Evolutionary conservation across 2,329 filamentous ascomycete species (phyloP).

Genomic region (Pseudopyrenochaeta lycopersici): DNA sequence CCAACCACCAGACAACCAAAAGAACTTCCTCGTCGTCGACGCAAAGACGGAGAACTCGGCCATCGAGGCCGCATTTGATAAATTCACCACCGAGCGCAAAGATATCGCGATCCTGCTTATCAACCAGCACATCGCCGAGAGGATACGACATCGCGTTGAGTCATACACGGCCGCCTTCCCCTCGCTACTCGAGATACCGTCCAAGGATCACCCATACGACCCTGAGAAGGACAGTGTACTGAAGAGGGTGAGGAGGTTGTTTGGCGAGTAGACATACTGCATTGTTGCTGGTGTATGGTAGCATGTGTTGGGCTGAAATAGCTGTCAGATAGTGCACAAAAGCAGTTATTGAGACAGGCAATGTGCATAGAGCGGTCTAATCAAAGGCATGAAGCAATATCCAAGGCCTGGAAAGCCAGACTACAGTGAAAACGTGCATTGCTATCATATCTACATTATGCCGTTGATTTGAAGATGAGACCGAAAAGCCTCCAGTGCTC

Average conservation of each 20-base stretch:
- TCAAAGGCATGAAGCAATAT: slow-evolving; percentile 12
- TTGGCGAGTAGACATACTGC: slow-evolving; percentile 68
- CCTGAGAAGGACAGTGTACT: slow-evolving; percentile 98
- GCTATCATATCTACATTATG: slow-evolving; percentile 33
- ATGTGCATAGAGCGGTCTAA: neutral
- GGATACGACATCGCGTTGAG: slow-evolving; percentile 90
- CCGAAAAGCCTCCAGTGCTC: neutral
- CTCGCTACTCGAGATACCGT: slow-evolving; percentile 94
- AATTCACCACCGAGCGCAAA: slow-evolving; percentile 88
- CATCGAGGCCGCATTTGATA: slow-evolving; percentile 90
- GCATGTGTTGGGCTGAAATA: neutral
- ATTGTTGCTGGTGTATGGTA: neutral
- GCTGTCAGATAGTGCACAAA: slow-evolving; percentile 2
- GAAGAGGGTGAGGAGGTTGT: slow-evolving; percentile 80
- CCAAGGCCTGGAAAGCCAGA: slow-evolving; percentile 6
- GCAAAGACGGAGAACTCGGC: slow-evolving; percentile 86
- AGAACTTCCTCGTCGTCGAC: slow-evolving; percentile 98
- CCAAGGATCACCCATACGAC: slow-evolving; percentile 98
- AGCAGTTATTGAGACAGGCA: neutral
- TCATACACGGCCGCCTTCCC: slow-evolving; percentile 94
- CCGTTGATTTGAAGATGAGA: slow-evolving; percentile 3
- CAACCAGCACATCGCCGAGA: slow-evolving; percentile 98
- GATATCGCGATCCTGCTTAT: slow-evolving; percentile 97
- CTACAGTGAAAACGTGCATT: slow-evolving; percentile 9
- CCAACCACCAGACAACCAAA: slow-evolving; percentile 84